A percentile compares a stretch with the other conserved stretches of the same genome.
phyloP scores from a whole-genome alignment of 257 asterid genomes.

The Coffea eugenioides region DNA sequence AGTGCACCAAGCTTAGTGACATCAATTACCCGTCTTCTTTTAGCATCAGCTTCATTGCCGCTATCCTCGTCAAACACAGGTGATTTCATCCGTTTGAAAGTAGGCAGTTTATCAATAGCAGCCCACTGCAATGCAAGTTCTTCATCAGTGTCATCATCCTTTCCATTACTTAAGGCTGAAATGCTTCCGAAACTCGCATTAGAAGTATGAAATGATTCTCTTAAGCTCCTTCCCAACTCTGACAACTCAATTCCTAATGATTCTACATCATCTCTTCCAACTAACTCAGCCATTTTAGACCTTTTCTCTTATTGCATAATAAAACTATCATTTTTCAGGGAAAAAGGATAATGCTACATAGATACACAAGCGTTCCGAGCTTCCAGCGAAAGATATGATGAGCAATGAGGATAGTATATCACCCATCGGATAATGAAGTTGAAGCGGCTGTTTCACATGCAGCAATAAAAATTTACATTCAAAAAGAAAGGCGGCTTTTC shows the following conservation, averaged over 20 bases:
- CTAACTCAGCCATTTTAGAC: constrained; percentile 16
- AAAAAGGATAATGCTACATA: no score
- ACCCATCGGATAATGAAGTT: no score
- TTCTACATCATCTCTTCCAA: constrained; percentile 19
- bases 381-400: no score
- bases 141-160: constrained; percentile 9
- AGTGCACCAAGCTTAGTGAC: constrained; percentile 37
- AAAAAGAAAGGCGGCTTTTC: no score
- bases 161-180: constrained; percentile 9
- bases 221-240: constrained; percentile 30
- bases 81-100: constrained; percentile 30
- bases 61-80: constrained; percentile 28
- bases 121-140: constrained; percentile 43
- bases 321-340: no score
- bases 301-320: no score
- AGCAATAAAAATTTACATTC: no score
- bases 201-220: constrained; percentile 19
- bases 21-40: constrained; percentile 29
- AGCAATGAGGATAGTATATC: no score
- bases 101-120: constrained; percentile 45
- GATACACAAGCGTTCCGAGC: no score
- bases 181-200: constrained; percentile 9
- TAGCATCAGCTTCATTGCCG: constrained; percentile 7
- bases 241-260: constrained; percentile 22
- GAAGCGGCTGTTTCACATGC: no score